These are phyloP conservation scores for Parathielavia appendiculata DNA, from an alignment of 495 filamentous ascomycete genomes.

Conservation along the genomic window DNA sequence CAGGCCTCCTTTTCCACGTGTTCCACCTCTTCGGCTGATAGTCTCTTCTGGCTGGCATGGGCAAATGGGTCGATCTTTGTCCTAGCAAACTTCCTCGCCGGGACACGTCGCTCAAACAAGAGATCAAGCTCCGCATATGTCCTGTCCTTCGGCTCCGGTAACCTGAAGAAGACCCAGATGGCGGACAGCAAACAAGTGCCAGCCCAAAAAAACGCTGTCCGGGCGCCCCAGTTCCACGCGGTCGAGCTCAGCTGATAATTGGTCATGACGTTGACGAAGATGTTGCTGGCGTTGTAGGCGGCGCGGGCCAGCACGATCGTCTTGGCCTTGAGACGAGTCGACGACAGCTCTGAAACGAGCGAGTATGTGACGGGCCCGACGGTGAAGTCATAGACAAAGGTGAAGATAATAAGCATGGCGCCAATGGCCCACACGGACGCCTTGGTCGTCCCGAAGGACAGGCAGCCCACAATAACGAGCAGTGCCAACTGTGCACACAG, in stretches of 20 bases:
- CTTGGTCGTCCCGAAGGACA: conserved; percentile 24
- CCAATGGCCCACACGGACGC: conserved; percentile 39
- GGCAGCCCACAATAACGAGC: conserved; percentile 37
- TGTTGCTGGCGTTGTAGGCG: conserved; percentile 46
- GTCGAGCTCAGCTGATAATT: conserved; percentile 47
- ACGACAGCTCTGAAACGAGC: conserved; percentile 50
- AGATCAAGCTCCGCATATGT: conserved; percentile 49
- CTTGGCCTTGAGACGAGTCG: conserved; percentile 50
- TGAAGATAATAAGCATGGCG: conserved; percentile 47
- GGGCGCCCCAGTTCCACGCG: conserved; percentile 49
- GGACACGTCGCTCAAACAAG: conserved; percentile 42
- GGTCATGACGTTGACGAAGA: conserved; percentile 44
- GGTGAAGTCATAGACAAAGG: conserved; percentile 50
- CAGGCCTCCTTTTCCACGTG: neutral
- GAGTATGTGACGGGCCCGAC: conserved; percentile 54
- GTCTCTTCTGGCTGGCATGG: neutral
- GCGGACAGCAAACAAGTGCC: conserved; percentile 41
- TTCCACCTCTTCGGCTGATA: neutral
- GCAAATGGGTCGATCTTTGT: conserved; percentile 30
- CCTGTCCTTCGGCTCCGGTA: conserved; percentile 37
- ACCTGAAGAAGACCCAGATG: conserved; percentile 33
- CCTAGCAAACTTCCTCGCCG: conserved; percentile 38
- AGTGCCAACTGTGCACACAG: conserved; percentile 34
- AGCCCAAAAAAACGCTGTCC: conserved; percentile 50
- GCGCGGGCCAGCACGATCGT: conserved; percentile 51